A percentile compares a stretch with the other conserved stretches of the same genome.
Conservation (phyloP, 345 rosid species). For the thale cress (Arabidopsis thaliana) region TAIR10.1 NC_003076.8:6854001-6854500, state of each 20-base stretch:
- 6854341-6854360: slow-evolving; percentile 68
- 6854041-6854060: slow-evolving; percentile 66
- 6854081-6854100: slow-evolving; percentile 79
- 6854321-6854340: slow-evolving; percentile 59
- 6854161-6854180: slow-evolving; percentile 72
- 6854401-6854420: slow-evolving; percentile 55
- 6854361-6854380: slow-evolving; percentile 83
- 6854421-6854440: slow-evolving; percentile 43
- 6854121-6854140: slow-evolving; percentile 55
- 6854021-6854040: slow-evolving; percentile 61
- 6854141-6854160: slow-evolving; percentile 73
- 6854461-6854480: slow-evolving; percentile 56
- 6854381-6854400: slow-evolving; percentile 77
- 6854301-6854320: slow-evolving; percentile 79
- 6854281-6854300: slow-evolving; percentile 89
- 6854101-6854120: slow-evolving; percentile 65
- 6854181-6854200: slow-evolving; percentile 90
- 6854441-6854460: slow-evolving; percentile 52
- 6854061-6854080: slow-evolving; percentile 68
- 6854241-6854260: slow-evolving; percentile 88
- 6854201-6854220: slow-evolving; percentile 57
- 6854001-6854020: slow-evolving; percentile 72
- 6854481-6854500: slow-evolving; percentile 86
- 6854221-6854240: slow-evolving; percentile 55
- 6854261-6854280: slow-evolving; percentile 96